phyloP scores from a whole-genome alignment of 75 land plant species.

The Selaginella moellendorffii region DNA sequence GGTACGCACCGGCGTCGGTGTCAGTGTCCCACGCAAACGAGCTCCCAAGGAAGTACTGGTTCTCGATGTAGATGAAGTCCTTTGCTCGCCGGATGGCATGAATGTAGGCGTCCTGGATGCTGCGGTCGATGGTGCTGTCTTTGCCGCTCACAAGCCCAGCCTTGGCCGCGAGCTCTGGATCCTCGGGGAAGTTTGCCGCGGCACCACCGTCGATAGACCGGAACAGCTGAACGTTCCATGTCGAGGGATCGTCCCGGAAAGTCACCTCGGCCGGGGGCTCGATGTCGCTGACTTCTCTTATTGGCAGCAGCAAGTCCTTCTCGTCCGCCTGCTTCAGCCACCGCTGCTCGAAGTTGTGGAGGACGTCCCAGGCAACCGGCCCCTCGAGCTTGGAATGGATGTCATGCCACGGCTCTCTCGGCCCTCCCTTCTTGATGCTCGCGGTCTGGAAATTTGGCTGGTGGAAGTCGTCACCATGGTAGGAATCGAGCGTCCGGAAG shows the following conservation, averaged over 20 bases:
- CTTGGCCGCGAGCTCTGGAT: slow-evolving; percentile 8
- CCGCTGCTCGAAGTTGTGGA: slow-evolving; percentile 56
- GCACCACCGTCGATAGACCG: slow-evolving; percentile 61
- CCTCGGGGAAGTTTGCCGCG: slow-evolving; percentile 18
- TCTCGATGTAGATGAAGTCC: slow-evolving; percentile 72
- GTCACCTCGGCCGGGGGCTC: slow-evolving; percentile 14
- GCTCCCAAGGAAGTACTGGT: slow-evolving; percentile 80
- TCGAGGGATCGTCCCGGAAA: slow-evolving; percentile 14
- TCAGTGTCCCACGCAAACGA: slow-evolving; percentile 53
- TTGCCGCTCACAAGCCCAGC: slow-evolving; percentile 23
- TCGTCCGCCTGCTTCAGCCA: slow-evolving; percentile 53
- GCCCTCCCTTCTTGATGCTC: slow-evolving; percentile 45
- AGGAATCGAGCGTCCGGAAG: slow-evolving; percentile 35
- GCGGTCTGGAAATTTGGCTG: slow-evolving; percentile 47
- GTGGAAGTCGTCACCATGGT: slow-evolving; percentile 44
- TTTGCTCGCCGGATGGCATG: slow-evolving; percentile 66
- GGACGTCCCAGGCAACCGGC: slow-evolving; percentile 52
- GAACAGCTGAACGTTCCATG: slow-evolving; percentile 68
- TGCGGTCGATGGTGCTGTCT: slow-evolving; percentile 32
- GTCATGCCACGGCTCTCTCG: slow-evolving; percentile 89
- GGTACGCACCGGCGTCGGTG: slow-evolving; percentile 39
- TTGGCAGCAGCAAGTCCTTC: slow-evolving; percentile 19
- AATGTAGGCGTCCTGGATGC: slow-evolving; percentile 72
- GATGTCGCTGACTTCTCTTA: slow-evolving; percentile 12
- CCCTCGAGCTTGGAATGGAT: slow-evolving; percentile 52